Evolutionary conservation across 768 basidiomycete species (phyloP).

Genomic region (Hortiboletus flavorubellus): DNA sequence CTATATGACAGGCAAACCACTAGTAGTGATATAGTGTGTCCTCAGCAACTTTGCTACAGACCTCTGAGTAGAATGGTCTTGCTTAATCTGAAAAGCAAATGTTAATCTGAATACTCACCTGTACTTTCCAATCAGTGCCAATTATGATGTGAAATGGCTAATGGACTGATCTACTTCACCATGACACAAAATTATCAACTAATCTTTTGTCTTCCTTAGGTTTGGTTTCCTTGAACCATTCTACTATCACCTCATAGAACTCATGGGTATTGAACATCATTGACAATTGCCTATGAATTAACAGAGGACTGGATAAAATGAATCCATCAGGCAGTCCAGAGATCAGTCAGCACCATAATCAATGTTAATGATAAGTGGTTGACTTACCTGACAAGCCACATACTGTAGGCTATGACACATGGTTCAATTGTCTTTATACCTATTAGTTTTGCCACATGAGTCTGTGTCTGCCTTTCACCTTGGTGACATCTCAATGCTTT

Average conservation of each 20-base stretch:
- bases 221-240: constrained; percentile 7
- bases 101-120: neutral
- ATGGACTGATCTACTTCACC: neutral
- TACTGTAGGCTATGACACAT: constrained; percentile 2
- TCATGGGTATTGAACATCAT: neutral
- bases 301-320: neutral
- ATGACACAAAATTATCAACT: neutral
- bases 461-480: neutral
- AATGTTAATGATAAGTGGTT: no score
- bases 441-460: neutral
- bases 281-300: neutral
- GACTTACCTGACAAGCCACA: neutral
- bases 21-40: neutral
- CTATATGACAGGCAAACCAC: neutral
- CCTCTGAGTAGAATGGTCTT: no score
- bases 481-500: neutral
- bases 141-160: neutral
- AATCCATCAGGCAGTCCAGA: neutral
- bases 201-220: no score
- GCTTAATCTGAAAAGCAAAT: neutral
- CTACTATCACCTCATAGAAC: constrained; percentile 1
- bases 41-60: neutral
- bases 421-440: neutral
- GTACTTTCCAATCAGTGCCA: neutral
- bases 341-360: no score